phyloP scores from a whole-genome alignment of 768 basidiomycete genomes.

The Lentinula sp. region DNA sequence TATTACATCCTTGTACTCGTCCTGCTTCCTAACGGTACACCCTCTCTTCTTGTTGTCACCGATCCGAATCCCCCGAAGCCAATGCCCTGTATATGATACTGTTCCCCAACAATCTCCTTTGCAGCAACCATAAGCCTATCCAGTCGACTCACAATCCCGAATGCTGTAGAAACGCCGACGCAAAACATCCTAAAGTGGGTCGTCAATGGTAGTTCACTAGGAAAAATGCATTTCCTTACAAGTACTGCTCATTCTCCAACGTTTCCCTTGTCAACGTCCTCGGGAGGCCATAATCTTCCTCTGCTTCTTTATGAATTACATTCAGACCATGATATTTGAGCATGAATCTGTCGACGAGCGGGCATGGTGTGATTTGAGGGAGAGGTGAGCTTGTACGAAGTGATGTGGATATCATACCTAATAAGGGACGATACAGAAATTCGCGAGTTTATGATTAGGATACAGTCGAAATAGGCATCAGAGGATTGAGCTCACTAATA shows the following conservation, averaged over 20 bases:
- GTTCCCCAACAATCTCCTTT: slow-evolving; percentile 84
- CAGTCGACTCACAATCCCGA: slow-evolving; percentile 62
- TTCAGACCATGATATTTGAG: slow-evolving; percentile 51
- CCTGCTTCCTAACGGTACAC: slow-evolving; percentile 25
- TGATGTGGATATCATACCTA: slow-evolving; percentile 74
- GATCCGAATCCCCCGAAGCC: slow-evolving; percentile 22
- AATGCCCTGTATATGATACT: slow-evolving; percentile 77
- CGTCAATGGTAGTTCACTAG: background rate
- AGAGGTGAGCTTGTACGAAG: slow-evolving; percentile 69
- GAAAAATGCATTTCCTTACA: slow-evolving; percentile 39
- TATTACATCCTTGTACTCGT: slow-evolving; percentile 13
- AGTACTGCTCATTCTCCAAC: slow-evolving; percentile 70
- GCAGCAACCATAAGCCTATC: slow-evolving; percentile 76
- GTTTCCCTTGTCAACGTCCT: slow-evolving; percentile 65
- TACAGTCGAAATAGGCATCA: background rate
- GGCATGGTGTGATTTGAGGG: slow-evolving; percentile 85
- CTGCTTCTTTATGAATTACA: slow-evolving; percentile 63
- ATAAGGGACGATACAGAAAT: no score
- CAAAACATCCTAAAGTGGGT: slow-evolving; percentile 48
- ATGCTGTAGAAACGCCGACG: slow-evolving; percentile 68
- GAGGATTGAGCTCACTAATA: slow-evolving; percentile 45
- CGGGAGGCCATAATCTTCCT: slow-evolving; percentile 73
- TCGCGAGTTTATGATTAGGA: background rate
- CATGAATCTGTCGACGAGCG: slow-evolving; percentile 45
- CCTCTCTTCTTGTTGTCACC: slow-evolving; percentile 13